A percentile compares a stretch with the other conserved stretches of the same genome.
Conservation (phyloP, 1,139 yeast species). For the Sugiyamaella xylanicola region DNA sequence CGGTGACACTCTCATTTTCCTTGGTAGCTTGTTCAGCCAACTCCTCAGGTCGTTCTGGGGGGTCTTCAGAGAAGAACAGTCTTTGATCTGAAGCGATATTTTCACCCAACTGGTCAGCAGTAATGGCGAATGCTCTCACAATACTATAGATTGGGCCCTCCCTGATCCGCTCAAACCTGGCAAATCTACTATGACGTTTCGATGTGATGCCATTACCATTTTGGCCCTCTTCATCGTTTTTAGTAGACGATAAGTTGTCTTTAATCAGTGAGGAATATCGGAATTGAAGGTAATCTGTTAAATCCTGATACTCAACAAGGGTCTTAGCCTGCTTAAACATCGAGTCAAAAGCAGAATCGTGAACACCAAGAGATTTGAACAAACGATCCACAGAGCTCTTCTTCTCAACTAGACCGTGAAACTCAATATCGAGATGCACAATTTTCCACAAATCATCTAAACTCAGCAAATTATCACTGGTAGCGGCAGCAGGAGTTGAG, state of each 20-base stretch:
- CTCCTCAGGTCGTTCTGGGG: constrained; percentile 63
- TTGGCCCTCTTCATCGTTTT: constrained; percentile 31
- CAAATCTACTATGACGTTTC: constrained; percentile 72
- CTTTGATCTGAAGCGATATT: constrained; percentile 74
- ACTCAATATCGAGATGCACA: constrained; percentile 82
- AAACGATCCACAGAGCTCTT: constrained; percentile 62
- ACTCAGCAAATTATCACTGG: constrained; percentile 48
- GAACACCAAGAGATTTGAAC: constrained; percentile 55
- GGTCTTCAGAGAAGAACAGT: constrained; percentile 71
- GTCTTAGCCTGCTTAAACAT: constrained; percentile 57
- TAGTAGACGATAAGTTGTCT: constrained; percentile 40
- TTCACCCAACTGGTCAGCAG: constrained; percentile 80
- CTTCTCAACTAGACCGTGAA: constrained; percentile 81
- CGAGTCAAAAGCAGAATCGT: constrained; percentile 64
- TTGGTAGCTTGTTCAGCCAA: constrained; percentile 54
- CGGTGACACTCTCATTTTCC: constrained; percentile 43
- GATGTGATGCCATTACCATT: constrained; percentile 19
- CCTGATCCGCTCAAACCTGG: constrained; percentile 74
- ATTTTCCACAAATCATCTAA: constrained; percentile 88
- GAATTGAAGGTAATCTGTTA: constrained; percentile 81
- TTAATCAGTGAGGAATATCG: constrained; percentile 73
- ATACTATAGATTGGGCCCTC: constrained; percentile 67
- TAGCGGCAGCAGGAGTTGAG: neutral
- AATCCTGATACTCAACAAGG: constrained; percentile 83
- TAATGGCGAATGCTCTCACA: constrained; percentile 73